Conservation (phyloP, 306 rosid species). For the Vigna reflexopilosa region DNA sequence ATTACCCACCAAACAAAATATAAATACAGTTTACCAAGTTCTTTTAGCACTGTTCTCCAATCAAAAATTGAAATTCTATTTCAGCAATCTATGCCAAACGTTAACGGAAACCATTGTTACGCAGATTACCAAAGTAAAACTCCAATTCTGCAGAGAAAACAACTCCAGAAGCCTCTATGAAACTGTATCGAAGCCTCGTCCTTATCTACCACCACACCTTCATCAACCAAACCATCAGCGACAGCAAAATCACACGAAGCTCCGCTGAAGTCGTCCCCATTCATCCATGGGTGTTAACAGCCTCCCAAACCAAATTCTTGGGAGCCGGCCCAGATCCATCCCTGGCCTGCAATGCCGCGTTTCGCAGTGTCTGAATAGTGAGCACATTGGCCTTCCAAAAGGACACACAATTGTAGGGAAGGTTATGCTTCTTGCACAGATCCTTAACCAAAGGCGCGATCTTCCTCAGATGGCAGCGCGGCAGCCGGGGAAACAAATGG, state of each 20-base stretch:
- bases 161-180: background rate
- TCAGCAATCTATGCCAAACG: background rate
- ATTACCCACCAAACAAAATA: conserved; percentile 11
- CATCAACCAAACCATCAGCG: conserved; percentile 24
- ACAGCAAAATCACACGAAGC: conserved; percentile 48
- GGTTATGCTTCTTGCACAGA: conserved; percentile 66
- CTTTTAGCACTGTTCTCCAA: background rate
- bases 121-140: background rate
- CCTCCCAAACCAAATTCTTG: conserved; percentile 79
- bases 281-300: conserved; percentile 76
- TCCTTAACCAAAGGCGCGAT: conserved; percentile 70
- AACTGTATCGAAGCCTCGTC: background rate
- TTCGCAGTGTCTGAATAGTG: conserved; percentile 56
- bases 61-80: background rate
- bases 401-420: conserved; percentile 68
- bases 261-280: background rate
- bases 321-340: conserved; percentile 60
- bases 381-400: conserved; percentile 70
- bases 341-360: conserved; percentile 80
- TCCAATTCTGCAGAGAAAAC: background rate
- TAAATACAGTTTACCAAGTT: background rate
- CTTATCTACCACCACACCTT: conserved; percentile 16
- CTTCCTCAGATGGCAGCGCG: conserved; percentile 57
- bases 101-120: background rate
- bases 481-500: conserved; percentile 74